Conservation (phyloP, 805 yeast genomes). For the Blastobotrys muscicola region DNA sequence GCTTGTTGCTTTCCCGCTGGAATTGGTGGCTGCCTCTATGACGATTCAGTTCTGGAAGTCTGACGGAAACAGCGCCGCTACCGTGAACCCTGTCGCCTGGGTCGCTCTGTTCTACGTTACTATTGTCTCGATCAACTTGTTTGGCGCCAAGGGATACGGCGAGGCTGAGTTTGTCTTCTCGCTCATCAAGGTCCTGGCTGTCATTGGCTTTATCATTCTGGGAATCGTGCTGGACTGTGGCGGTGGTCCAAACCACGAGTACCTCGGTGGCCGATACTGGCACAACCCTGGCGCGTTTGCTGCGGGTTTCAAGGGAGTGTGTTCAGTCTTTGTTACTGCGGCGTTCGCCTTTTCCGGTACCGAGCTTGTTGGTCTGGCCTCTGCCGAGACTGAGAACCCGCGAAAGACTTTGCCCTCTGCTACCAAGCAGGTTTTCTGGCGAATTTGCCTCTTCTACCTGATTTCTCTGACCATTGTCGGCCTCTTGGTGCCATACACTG, state of each 20-base stretch:
- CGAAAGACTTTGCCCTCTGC: constrained; percentile 58
- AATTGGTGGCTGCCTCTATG: constrained; percentile 53
- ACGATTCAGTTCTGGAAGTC: constrained; percentile 51
- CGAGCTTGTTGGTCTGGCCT: constrained; percentile 58
- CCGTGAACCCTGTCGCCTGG: constrained; percentile 50
- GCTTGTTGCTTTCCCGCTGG: constrained; percentile 57
- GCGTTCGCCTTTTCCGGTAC: constrained; percentile 68
- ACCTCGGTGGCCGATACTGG: constrained; percentile 50
- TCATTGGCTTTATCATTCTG: constrained; percentile 52
- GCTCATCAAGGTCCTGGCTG: constrained; percentile 48
- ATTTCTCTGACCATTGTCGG: constrained; percentile 45
- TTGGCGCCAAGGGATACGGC: constrained; percentile 53
- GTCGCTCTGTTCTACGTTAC: constrained; percentile 46
- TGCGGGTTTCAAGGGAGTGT: constrained; percentile 58
- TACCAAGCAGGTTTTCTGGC: constrained; percentile 70
- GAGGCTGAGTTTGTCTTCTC: constrained; percentile 62
- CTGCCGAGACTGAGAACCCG: constrained; percentile 64
- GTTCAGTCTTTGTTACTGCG: constrained; percentile 59
- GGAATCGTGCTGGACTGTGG: constrained; percentile 44
- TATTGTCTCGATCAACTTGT: constrained; percentile 40
- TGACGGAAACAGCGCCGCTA: constrained; percentile 52
- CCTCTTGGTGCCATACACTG: constrained; percentile 58
- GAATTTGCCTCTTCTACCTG: constrained; percentile 60
- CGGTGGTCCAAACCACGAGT: constrained; percentile 46
- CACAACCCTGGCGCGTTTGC: constrained; percentile 61